Percentiles rank a stretch among this genome's conserved stretches.
Evolutionary conservation across 345 rosid species (phyloP).

Genomic region (Rhodamnia argentea): DNA sequence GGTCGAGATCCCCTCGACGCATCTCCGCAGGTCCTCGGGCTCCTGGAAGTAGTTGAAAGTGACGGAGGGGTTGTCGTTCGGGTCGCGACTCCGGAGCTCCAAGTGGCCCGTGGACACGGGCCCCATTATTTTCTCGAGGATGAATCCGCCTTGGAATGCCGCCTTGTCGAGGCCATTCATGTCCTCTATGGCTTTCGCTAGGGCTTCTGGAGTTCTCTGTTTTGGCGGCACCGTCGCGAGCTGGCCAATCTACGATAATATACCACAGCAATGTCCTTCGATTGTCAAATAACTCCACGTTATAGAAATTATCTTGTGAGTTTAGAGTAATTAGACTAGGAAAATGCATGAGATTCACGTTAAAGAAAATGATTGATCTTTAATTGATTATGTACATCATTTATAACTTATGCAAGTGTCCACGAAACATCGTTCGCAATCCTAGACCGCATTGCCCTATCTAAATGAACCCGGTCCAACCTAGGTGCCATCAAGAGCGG

Average conservation of each 20-base stretch:
- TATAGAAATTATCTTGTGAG: not conserved
- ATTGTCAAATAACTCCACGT: not conserved
- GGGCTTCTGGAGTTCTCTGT: constrained; percentile 26
- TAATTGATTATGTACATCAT: too few species aligned
- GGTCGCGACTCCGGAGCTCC: constrained; percentile 14
- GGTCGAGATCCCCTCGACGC: constrained; percentile 23
- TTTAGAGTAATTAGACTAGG: not conserved
- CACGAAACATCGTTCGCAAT: not conserved
- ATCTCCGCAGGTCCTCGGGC: constrained; percentile 23
- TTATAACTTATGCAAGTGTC: not conserved
- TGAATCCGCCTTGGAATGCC: constrained; percentile 22
- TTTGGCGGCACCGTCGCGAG: constrained; percentile 27
- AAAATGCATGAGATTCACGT: too few species aligned
- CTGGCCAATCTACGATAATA: constrained; percentile 16
- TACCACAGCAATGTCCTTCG: not conserved
- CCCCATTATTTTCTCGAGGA: constrained; percentile 29
- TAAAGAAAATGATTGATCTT: too few species aligned
- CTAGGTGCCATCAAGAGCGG: too few species aligned
- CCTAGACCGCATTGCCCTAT: too few species aligned
- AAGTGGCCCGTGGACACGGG: constrained; percentile 25
- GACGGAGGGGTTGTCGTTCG: constrained; percentile 24
- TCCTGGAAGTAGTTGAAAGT: constrained; percentile 33
- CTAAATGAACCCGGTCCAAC: too few species aligned
- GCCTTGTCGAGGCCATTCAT: constrained; percentile 6
- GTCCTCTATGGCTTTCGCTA: constrained; percentile 9